phyloP scores from a whole-genome alignment of 73 alveolate genomes.

The Blepharisma japonicum region DNA sequence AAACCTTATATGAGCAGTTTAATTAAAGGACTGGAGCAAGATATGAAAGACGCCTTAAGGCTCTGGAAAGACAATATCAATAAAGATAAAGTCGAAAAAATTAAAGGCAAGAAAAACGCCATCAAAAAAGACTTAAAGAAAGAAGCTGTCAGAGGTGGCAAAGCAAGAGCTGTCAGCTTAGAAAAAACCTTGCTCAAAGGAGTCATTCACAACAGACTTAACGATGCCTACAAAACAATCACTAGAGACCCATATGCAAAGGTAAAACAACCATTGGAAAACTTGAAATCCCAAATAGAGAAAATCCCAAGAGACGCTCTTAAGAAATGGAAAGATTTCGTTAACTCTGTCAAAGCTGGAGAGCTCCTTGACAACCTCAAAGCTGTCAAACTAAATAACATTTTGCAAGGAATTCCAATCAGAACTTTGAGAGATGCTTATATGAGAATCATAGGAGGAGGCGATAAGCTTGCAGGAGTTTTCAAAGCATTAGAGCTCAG shows the following conservation, averaged over 20 bases:
- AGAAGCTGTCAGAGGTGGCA: constrained; percentile 3
- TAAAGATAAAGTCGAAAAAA: neutral
- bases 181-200: neutral
- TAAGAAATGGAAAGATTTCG: constrained; percentile 7
- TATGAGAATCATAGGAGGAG: constrained; percentile 2
- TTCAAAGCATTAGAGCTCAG: neutral
- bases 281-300: neutral
- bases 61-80: neutral
- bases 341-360: neutral
- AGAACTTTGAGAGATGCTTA: neutral
- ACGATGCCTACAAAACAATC: neutral
- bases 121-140: constrained; percentile 6
- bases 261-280: neutral
- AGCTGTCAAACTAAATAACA: neutral
- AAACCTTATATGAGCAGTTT: neutral
- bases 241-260: neutral
- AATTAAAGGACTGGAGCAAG: neutral
- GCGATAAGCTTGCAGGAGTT: neutral
- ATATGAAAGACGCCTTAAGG: constrained; percentile 1
- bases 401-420: neutral
- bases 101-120: neutral
- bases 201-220: neutral
- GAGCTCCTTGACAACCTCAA: neutral
- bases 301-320: neutral
- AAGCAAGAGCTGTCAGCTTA: constrained; percentile 9